Evolutionary conservation across 169 alveolate species (phyloP).

Genomic region (Plasmodium cynomolgi): DNA sequence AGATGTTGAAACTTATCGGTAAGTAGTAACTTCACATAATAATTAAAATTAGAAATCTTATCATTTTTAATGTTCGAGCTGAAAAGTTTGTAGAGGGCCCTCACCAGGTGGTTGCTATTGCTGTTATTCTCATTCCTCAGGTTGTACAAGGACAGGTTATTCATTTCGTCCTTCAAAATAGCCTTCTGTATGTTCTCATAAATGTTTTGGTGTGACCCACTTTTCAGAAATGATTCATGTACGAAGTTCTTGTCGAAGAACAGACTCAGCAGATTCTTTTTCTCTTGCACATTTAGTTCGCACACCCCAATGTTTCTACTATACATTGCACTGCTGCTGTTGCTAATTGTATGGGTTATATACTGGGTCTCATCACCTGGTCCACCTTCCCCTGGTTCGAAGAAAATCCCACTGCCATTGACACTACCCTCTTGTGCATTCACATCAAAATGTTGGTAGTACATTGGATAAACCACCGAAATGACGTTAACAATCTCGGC

Average conservation of each 20-base stretch:
- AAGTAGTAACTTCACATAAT: conserved; percentile 47
- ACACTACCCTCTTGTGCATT: neutral
- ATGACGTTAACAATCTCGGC: conserved; percentile 44
- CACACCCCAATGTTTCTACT: neutral
- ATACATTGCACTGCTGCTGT: neutral
- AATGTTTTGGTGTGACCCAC: conserved; percentile 10
- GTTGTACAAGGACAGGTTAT: conserved; percentile 28
- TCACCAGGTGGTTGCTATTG: conserved; percentile 59
- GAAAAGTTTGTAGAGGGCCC: conserved; percentile 52
- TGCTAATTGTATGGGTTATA: neutral
- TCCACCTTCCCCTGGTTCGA: neutral
- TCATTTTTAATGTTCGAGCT: conserved; percentile 51
- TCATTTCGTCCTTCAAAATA: conserved; percentile 35
- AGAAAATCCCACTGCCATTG: neutral
- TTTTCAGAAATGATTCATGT: conserved; percentile 44
- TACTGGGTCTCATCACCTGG: neutral
- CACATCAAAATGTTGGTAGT: conserved; percentile 14
- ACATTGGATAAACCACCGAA: conserved; percentile 28
- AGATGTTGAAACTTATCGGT: conserved; percentile 55
- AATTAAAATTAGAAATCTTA: conserved; percentile 38
- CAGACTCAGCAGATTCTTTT: conserved; percentile 16
- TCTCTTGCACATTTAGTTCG: conserved; percentile 21
- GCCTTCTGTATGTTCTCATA: conserved; percentile 62
- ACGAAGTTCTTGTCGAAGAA: conserved; percentile 54
- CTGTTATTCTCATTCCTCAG: conserved; percentile 14